These are phyloP conservation scores for Fusarium mexicanum DNA, from an alignment of 2,329 filamentous ascomycete genomes.

Conservation along the genomic window DNA sequence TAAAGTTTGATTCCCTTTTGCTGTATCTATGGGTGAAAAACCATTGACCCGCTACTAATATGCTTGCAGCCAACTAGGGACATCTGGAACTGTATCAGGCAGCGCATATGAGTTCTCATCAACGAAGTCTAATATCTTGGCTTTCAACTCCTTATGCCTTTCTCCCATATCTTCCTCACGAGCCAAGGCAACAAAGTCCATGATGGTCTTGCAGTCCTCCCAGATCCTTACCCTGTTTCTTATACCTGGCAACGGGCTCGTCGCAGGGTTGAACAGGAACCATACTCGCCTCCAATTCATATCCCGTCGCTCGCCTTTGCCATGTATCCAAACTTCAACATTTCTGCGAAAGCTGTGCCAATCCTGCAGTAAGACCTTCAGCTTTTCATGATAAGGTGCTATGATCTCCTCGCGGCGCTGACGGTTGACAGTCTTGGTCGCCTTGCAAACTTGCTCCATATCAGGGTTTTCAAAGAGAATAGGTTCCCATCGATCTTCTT, in stretches of 20 bases:
- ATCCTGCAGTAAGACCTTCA: accelerated
- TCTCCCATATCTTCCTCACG: neutral
- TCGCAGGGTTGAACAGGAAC: neutral
- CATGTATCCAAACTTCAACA: neutral
- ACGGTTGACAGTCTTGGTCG: neutral
- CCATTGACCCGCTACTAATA: no score
- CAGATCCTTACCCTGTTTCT: neutral
- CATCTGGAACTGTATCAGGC: neutral
- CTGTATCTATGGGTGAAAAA: accelerated
- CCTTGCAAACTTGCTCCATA: neutral
- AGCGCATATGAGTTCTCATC: neutral
- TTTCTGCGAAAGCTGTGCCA: neutral
- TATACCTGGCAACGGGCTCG: neutral
- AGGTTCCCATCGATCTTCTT: neutral
- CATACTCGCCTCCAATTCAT: neutral
- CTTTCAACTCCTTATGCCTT: neutral
- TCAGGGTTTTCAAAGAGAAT: neutral
- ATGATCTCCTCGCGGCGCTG: neutral
- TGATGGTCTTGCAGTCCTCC: neutral
- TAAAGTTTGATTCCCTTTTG: neutral
- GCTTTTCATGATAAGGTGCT: neutral
- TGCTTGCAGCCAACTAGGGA: neutral
- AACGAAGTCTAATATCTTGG: neutral
- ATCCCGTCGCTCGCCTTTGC: accelerated
- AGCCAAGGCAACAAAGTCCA: neutral